These are phyloP conservation scores for Lipomyces yamadae DNA, from an alignment of 805 yeast species.

Conservation along the genomic window DNA sequence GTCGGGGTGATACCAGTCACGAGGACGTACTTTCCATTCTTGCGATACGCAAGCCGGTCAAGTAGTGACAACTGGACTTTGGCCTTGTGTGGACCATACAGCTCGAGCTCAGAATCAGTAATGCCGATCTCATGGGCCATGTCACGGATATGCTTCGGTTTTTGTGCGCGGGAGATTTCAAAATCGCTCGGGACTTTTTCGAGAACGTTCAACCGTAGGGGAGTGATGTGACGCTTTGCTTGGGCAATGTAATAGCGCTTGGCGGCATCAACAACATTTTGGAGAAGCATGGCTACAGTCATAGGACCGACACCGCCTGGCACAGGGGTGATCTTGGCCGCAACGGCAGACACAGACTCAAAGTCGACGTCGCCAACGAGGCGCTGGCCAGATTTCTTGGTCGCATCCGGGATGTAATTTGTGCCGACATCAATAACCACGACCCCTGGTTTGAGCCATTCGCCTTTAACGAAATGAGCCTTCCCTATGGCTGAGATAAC, in stretches of 20 bases:
- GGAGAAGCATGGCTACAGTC: conserved; percentile 95
- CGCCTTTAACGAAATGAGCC: conserved; percentile 82
- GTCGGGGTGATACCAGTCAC: conserved; percentile 99
- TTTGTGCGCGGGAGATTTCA: conserved; percentile 85
- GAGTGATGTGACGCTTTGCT: conserved; percentile 56
- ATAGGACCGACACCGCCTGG: conserved; percentile 99
- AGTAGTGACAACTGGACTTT: conserved; percentile 74
- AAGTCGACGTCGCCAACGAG: conserved; percentile 96
- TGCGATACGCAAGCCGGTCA: conserved; percentile 65
- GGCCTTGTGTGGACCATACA: conserved; percentile 87
- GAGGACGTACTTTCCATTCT: conserved; percentile 82
- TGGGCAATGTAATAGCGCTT: conserved; percentile 55
- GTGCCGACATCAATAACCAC: conserved; percentile 95
- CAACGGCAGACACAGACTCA: conserved; percentile 63
- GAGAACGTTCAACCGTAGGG: conserved; percentile 59
- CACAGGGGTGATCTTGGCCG: conserved; percentile 85
- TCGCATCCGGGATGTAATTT: conserved; percentile 77
- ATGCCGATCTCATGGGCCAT: conserved; percentile 86
- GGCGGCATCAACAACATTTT: conserved; percentile 83
- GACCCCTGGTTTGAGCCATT: conserved; percentile 83
- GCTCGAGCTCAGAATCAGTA: conserved; percentile 76
- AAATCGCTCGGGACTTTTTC: conserved; percentile 89
- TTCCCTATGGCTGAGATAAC: conserved; percentile 91
- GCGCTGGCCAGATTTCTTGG: conserved; percentile 75
- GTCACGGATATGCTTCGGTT: conserved; percentile 76